Percentiles rank a stretch among this genome's conserved stretches.
phyloP scores from a whole-genome alignment of 164 flowering plant species.

The Pachysandra terminalis region DNA sequence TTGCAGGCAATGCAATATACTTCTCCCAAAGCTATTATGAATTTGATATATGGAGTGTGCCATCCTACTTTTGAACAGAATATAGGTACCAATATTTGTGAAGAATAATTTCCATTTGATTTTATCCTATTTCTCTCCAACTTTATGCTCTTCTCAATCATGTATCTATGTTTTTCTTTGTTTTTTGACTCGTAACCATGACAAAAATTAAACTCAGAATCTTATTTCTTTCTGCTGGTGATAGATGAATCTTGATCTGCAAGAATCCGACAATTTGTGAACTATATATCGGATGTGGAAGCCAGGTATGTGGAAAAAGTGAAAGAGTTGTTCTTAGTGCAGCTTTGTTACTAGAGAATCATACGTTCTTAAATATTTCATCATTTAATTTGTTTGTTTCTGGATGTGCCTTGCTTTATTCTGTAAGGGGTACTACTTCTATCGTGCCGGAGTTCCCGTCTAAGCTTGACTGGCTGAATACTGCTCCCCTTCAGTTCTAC shows the following conservation, averaged over 20 bases:
- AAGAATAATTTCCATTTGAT: neutral
- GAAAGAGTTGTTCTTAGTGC: neutral
- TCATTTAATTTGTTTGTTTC: conserved; percentile 12
- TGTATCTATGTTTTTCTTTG: neutral
- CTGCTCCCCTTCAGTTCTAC: conserved; percentile 75
- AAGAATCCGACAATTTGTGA: conserved; percentile 72
- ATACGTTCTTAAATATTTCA: neutral
- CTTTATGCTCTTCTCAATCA: neutral
- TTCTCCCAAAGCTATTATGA: conserved; percentile 86
- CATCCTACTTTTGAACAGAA: conserved; percentile 43
- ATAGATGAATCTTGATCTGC: conserved; percentile 43
- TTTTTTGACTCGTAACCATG: conserved; percentile 10
- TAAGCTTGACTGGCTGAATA: conserved; percentile 90
- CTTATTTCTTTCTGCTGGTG: conserved; percentile 14
- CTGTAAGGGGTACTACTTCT: conserved; percentile 55
- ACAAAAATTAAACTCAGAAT: neutral
- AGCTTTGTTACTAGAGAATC: neutral
- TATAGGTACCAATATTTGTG: conserved; percentile 37
- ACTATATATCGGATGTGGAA: conserved; percentile 80
- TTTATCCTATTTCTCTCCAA: neutral
- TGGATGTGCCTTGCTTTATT: conserved; percentile 6
- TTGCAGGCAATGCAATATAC: conserved; percentile 96
- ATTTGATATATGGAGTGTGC: conserved; percentile 57
- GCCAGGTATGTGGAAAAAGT: conserved; percentile 35
- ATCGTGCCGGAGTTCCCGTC: conserved; percentile 87